Evolutionary conservation across 306 rosid genomes (phyloP).

Genomic region (Cyclanthera cordifolia): DNA sequence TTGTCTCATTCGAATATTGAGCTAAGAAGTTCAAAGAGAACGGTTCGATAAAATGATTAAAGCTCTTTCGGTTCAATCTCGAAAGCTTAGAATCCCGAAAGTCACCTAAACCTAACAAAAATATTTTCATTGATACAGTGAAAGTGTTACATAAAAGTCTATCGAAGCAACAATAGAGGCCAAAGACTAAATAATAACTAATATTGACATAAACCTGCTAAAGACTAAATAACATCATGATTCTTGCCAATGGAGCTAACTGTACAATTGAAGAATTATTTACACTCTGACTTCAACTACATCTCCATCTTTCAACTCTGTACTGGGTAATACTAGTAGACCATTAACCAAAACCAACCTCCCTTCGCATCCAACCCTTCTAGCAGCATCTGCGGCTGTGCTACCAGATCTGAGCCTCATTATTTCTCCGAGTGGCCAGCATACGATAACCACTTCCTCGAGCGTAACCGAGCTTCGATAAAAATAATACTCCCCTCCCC

Average conservation of each 20-base stretch:
- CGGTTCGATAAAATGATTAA: too few relatives aligned
- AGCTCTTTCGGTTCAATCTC: too few relatives aligned
- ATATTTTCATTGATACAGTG: too few relatives aligned
- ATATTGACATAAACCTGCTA: slow-evolving; percentile 7
- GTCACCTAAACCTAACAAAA: too few relatives aligned
- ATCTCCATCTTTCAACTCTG: slow-evolving; percentile 83
- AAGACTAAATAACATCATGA: neutral
- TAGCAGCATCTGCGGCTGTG: slow-evolving; percentile 95
- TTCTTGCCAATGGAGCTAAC: slow-evolving; percentile 4
- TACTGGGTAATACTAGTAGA: slow-evolving; percentile 58
- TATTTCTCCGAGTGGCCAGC: slow-evolving; percentile 84
- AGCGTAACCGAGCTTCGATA: slow-evolving; percentile 29
- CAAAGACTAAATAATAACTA: neutral
- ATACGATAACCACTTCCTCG: slow-evolving; percentile 74
- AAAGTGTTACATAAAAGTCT: too few relatives aligned
- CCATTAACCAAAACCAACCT: slow-evolving; percentile 76
- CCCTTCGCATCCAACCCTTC: slow-evolving; percentile 77
- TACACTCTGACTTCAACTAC: slow-evolving; percentile 78
- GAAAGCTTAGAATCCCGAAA: too few relatives aligned
- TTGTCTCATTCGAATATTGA: too few relatives aligned
- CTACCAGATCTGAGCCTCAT: slow-evolving; percentile 75
- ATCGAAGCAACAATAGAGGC: too few relatives aligned
- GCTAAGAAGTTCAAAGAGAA: too few relatives aligned
- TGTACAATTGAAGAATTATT: slow-evolving; percentile 19
- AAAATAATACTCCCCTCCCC: slow-evolving; percentile 16